Percentiles rank a stretch among this genome's conserved stretches.
Conservation (phyloP, 371 early-diverging fungal species). For the Zopfochytrium polystomum region DNA sequence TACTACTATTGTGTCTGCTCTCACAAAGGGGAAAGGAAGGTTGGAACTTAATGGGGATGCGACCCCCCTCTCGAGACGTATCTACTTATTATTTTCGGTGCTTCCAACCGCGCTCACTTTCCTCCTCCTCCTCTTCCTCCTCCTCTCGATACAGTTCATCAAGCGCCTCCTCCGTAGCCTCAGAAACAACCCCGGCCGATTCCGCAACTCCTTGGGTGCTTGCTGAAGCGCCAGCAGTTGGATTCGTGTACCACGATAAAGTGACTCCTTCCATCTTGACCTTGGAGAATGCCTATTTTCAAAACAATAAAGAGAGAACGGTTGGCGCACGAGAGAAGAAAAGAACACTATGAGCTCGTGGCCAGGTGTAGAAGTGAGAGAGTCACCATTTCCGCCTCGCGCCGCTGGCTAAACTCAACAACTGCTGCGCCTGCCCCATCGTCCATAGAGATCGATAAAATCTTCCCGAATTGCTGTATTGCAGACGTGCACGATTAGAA, state of each 20-base stretch:
- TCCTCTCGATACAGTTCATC: constrained; percentile 14
- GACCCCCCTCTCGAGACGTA: no score
- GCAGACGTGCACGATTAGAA: background rate
- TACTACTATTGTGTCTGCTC: no score
- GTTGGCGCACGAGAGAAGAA: constrained; percentile 9
- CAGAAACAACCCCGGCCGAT: background rate
- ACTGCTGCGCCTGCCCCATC: constrained; percentile 40
- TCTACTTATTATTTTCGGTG: no score
- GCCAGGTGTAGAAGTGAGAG: background rate
- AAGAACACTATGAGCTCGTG: background rate
- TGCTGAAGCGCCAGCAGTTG: no score
- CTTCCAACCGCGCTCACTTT: constrained; percentile 31
- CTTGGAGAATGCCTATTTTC: constrained; percentile 3
- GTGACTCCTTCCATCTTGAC: constrained; percentile 8
- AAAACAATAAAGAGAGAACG: constrained; percentile 2
- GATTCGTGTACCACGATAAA: no score
- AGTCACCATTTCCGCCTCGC: constrained; percentile 50
- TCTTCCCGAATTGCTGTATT: constrained; percentile 43
- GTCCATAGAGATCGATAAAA: constrained; percentile 37
- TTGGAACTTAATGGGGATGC: no score
- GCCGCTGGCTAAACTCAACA: constrained; percentile 48
- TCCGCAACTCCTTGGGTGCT: background rate
- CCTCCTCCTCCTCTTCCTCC: constrained; percentile 34
- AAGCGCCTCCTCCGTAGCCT: constrained; percentile 19
- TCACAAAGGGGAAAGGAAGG: no score